Conservation (phyloP, 306 rosid genomes). For the Leucaena leucocephala region DNA sequence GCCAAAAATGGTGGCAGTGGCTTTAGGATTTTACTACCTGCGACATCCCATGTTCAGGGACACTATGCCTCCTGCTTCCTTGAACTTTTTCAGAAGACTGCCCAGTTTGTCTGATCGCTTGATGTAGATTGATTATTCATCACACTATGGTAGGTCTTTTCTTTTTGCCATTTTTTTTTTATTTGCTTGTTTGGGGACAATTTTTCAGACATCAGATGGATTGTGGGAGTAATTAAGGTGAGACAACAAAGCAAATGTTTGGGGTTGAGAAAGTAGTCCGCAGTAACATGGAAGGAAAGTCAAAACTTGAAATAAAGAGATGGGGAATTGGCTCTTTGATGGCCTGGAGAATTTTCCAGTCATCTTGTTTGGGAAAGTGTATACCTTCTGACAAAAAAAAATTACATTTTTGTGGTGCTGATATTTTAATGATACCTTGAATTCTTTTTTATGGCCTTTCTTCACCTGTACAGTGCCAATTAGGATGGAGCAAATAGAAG, state of each 20-base stretch:
- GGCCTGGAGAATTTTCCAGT: constrained; percentile 34
- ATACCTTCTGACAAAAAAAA: constrained; percentile 26
- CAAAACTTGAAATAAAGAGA: constrained; percentile 54
- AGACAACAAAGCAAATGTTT: constrained; percentile 31
- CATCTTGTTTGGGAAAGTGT: constrained; percentile 49
- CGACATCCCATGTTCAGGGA: constrained; percentile 60
- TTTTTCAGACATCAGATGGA: constrained; percentile 38
- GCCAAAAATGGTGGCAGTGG: constrained; percentile 81
- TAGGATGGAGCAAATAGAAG: neutral
- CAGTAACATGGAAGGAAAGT: constrained; percentile 42
- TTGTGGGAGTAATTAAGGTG: neutral
- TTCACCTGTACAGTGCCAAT: too few relatives aligned
- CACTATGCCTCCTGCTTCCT: constrained; percentile 53
- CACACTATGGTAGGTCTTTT: constrained; percentile 1
- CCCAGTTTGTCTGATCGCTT: constrained; percentile 88
- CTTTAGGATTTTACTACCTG: constrained; percentile 69
- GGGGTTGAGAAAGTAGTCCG: constrained; percentile 54
- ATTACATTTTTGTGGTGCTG: constrained; percentile 18
- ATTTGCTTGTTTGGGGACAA: neutral
- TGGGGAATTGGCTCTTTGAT: constrained; percentile 2
- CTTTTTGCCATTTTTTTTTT: neutral
- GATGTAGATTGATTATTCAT: constrained; percentile 60
- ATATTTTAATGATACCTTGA: neutral
- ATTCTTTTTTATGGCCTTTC: neutral
- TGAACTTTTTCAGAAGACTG: constrained; percentile 63